phyloP scores from a whole-genome alignment of 1,284 basidiomycete species.

The Cryptococcus depauperatus region DNA sequence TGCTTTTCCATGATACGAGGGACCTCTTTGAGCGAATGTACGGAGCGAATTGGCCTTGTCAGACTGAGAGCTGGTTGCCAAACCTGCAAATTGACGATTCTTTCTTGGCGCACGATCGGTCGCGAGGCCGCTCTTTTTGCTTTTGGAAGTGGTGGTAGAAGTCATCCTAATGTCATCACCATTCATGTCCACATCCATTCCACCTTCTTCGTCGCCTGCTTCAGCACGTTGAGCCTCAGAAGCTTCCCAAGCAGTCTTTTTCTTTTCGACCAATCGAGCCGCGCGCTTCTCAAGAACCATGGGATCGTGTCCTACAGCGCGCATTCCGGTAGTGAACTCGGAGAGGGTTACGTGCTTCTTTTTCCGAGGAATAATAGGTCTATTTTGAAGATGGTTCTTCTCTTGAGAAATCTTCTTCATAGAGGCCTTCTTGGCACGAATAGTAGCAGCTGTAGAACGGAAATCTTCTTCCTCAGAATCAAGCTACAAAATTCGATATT shows the following conservation, averaged over 20 bases:
- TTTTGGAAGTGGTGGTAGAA: slow-evolving; percentile 39
- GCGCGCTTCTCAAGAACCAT: slow-evolving; percentile 81
- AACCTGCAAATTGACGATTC: slow-evolving; percentile 67
- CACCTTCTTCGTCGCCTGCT: slow-evolving; percentile 17
- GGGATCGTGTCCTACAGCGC: slow-evolving; percentile 81
- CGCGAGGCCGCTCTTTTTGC: slow-evolving; percentile 49
- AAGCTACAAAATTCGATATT: slow-evolving; percentile 49
- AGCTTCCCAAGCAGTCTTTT: slow-evolving; percentile 21
- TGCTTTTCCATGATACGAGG: slow-evolving; percentile 79
- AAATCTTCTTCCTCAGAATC: slow-evolving; percentile 83
- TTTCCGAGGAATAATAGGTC: slow-evolving; percentile 74
- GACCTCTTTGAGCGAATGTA: slow-evolving; percentile 71
- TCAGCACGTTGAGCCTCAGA: slow-evolving; percentile 41
- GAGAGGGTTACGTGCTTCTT: slow-evolving; percentile 76
- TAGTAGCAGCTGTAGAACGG: slow-evolving; percentile 62
- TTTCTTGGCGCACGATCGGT: slow-evolving; percentile 56
- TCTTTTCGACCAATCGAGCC: slow-evolving; percentile 54
- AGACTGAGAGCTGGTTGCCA: slow-evolving; percentile 71
- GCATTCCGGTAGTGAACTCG: slow-evolving; percentile 74
- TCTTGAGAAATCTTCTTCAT: slow-evolving; percentile 72
- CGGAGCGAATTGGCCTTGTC: slow-evolving; percentile 70
- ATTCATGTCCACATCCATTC: slow-evolving; percentile 27
- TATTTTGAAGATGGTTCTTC: slow-evolving; percentile 84
- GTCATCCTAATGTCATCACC: slow-evolving; percentile 47
- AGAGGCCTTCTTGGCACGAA: slow-evolving; percentile 53